Evolutionary conservation across 164 flowering plant genomes (phyloP), one percentile per base, ranked within the genome.

Genomic region (Macadamia integrifolia): DNA sequence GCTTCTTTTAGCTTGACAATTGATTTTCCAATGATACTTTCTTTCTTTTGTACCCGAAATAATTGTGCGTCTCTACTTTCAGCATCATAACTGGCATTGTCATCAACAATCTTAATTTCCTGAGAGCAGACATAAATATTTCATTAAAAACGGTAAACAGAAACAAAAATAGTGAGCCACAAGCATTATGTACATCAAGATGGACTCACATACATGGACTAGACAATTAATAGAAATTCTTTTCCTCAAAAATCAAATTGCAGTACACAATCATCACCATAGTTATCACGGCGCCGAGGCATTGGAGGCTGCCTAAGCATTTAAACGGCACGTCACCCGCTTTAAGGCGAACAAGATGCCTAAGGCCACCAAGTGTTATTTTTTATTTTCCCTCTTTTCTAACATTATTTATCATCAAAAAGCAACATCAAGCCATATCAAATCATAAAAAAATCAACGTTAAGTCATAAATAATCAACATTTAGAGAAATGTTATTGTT

Each of bases 1-100:
- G 96, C 74, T 72, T 82, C 90, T 73, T 87, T 94, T 32, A 94
- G 80, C 81, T 90, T 92, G 74, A 76, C 90, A 59, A 94, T 49
- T 44, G 99, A 87, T 79, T 85, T 89, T 60, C 72, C 88, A 71
- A 94, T 76, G 52, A 92, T 58, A 66, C 75, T 79, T 69, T 83
- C 89, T 69, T 79, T 88, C 85, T 83, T 85, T 69, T 77, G 86
- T 74, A 78, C 76, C 52, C 77, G 82, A 71, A 83, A 82, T 70
- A 85, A 48, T 58, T 62, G 73, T 66, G 53, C 56, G 28, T 69
- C 74, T 70, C 69, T 75, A 76, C 66, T 68, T 65, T 60, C 76
- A 58, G 43, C 63, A 42, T 32, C 29, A 65, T 75, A 73, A 32
- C 58, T 67, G 58, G 73, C 71, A 68, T 40, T 55, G 28, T 69